Evolutionary conservation across 768 basidiomycete genomes (phyloP).

Genomic region (Crepidotus variabilis): DNA sequence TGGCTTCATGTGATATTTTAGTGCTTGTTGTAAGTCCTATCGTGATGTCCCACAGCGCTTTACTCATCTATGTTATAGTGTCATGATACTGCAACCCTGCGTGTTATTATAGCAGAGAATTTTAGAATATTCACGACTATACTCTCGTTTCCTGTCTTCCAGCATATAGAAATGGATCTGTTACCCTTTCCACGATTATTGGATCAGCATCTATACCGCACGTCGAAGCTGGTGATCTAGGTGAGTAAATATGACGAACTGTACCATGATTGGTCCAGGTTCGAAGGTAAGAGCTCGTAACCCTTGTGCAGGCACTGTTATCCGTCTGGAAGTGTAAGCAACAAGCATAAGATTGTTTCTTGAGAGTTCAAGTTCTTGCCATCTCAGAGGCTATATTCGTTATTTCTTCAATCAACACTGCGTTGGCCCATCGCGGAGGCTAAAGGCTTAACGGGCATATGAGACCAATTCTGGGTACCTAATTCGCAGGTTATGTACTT

Average conservation of each 20-base stretch:
- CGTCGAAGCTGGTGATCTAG: not conserved
- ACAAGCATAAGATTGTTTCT: conserved; percentile 33
- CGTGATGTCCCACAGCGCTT: not conserved
- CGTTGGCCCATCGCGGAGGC: too few species aligned
- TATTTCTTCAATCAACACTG: too few species aligned
- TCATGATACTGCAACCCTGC: not conserved
- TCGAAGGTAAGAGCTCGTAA: too few species aligned
- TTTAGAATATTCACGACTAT: not conserved
- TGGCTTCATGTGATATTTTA: conserved; percentile 1
- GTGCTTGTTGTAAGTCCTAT: conserved; percentile 7
- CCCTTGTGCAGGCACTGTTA: too few species aligned
- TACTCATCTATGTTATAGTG: not conserved
- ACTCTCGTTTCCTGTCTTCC: not conserved
- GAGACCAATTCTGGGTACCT: too few species aligned
- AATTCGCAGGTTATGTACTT: too few species aligned
- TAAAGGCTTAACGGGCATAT: too few species aligned
- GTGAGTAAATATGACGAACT: too few species aligned
- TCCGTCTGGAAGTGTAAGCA: too few species aligned
- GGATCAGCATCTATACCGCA: not conserved
- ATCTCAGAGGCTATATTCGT: too few species aligned
- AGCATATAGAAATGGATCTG: not conserved
- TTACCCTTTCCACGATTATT: not conserved
- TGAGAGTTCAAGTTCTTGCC: conserved; percentile 34
- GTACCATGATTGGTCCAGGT: too few species aligned
- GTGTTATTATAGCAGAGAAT: not conserved